phyloP scores from a whole-genome alignment of 345 rosid genomes.

The Syzygium grande region DNA sequence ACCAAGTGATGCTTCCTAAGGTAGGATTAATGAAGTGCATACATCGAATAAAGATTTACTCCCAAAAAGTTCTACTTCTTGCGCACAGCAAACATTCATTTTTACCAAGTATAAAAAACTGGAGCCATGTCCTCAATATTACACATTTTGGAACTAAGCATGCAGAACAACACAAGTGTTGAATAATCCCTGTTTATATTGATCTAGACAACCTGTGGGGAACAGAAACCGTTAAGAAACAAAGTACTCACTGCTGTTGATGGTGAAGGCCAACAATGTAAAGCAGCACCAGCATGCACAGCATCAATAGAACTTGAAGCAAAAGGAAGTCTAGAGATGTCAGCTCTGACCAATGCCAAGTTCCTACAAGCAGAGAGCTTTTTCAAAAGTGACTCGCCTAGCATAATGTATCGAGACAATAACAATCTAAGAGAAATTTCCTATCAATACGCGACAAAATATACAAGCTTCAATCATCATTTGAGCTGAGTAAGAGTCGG shows the following conservation, averaged over 20 bases:
- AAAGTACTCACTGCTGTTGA: conserved; percentile 50
- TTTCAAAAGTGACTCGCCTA: not conserved
- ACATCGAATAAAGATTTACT: not conserved
- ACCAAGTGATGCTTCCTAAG: not conserved
- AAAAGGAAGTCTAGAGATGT: conserved; percentile 83
- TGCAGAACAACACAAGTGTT: not conserved
- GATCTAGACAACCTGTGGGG: not conserved
- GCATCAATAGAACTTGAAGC: conserved; percentile 66
- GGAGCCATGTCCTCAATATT: not conserved
- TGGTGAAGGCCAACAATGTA: conserved; percentile 96
- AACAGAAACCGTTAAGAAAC: not conserved
- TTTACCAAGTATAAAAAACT: not conserved
- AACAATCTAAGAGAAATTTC: not conserved
- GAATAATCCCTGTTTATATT: not conserved
- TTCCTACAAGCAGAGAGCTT: conserved; percentile 31
- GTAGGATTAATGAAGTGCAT: not conserved
- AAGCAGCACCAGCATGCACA: conserved; percentile 88
- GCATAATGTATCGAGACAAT: not conserved
- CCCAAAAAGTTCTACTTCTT: not conserved
- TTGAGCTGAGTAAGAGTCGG: not conserved
- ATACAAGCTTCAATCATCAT: not conserved
- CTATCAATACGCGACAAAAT: not conserved
- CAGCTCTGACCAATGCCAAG: conserved; percentile 71
- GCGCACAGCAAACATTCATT: not conserved
- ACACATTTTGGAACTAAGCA: not conserved